Percentiles rank a stretch among this genome's conserved stretches.
Evolutionary conservation across 1,284 basidiomycete species (phyloP).

Genomic region (Malassezia brasiliensis): DNA sequence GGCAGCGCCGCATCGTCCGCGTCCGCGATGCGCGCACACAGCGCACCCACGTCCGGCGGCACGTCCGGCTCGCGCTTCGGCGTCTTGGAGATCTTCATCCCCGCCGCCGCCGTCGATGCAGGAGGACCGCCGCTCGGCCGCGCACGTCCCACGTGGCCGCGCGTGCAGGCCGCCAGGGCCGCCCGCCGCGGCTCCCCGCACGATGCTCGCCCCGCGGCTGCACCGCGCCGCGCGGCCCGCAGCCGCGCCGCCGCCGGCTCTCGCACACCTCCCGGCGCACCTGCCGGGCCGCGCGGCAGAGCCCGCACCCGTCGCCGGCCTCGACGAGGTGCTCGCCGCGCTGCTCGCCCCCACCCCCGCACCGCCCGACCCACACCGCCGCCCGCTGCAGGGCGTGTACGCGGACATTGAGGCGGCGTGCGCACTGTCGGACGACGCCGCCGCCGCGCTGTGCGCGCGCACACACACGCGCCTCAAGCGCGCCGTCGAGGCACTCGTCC

Average conservation of each 20-base stretch:
- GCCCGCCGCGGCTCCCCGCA: no score
- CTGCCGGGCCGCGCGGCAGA: no score
- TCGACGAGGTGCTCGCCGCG: not conserved
- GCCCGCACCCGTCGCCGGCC: not conserved
- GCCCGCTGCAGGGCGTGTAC: constrained; percentile 2
- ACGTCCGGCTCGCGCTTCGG: constrained; percentile 40
- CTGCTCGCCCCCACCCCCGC: not conserved
- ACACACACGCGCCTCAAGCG: not conserved
- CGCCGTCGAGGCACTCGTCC: not conserved
- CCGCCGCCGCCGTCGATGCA: not conserved
- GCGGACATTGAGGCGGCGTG: not conserved
- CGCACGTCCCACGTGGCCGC: not conserved
- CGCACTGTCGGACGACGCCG: not conserved
- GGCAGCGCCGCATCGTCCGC: constrained; percentile 40
- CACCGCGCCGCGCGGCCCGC: not conserved
- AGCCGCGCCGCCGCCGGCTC: no score
- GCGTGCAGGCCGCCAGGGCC: no score
- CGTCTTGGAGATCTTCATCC: constrained; percentile 47
- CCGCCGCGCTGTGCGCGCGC: not conserved
- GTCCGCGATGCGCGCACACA: constrained; percentile 31
- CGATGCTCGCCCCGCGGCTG: not conserved
- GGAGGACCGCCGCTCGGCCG: not conserved
- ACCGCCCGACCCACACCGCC: not conserved
- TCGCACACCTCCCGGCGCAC: no score
- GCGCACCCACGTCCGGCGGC: constrained; percentile 28